These are phyloP conservation scores for Urochloa ruziziensis DNA, from an alignment of 176 grass and related monocot genomes.

Conservation along the genomic window DNA sequence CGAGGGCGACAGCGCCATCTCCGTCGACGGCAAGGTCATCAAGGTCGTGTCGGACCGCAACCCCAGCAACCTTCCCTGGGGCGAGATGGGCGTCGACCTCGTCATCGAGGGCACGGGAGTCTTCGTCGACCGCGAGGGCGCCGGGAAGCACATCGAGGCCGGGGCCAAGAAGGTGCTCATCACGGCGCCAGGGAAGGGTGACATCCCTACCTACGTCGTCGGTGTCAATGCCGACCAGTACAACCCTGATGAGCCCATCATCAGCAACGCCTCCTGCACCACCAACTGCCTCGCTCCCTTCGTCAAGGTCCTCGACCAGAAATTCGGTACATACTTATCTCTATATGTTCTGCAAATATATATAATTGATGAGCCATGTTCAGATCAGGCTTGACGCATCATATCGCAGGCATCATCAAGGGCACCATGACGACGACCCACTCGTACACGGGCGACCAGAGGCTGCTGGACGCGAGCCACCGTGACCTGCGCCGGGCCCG, in stretches of 20 bases:
- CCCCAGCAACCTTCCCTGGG: constrained; percentile 64
- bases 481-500: constrained; percentile 77
- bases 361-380: no score
- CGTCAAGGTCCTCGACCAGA: constrained; percentile 88
- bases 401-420: constrained; percentile 73
- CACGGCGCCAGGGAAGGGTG: constrained; percentile 69
- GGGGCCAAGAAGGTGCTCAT: constrained; percentile 92
- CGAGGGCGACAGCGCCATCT: constrained; percentile 56
- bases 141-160: constrained; percentile 80
- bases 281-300: constrained; percentile 93
- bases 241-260: constrained; percentile 61
- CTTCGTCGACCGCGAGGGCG: constrained; percentile 74
- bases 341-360: no score
- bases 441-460: constrained; percentile 86
- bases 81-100: constrained; percentile 63
- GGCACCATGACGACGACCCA: constrained; percentile 90
- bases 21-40: constrained; percentile 88
- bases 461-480: constrained; percentile 80
- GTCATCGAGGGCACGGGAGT: constrained; percentile 85
- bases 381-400: neutral
- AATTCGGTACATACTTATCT: constrained; percentile 47
- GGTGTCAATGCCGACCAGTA: constrained; percentile 78
- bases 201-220: constrained; percentile 74
- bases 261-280: constrained; percentile 93
- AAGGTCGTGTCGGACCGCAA: constrained; percentile 76